A percentile compares a stretch with the other conserved stretches of the same genome.
Conservation (phyloP, 768 basidiomycete species). For the Leccinum variicolor region DNA sequence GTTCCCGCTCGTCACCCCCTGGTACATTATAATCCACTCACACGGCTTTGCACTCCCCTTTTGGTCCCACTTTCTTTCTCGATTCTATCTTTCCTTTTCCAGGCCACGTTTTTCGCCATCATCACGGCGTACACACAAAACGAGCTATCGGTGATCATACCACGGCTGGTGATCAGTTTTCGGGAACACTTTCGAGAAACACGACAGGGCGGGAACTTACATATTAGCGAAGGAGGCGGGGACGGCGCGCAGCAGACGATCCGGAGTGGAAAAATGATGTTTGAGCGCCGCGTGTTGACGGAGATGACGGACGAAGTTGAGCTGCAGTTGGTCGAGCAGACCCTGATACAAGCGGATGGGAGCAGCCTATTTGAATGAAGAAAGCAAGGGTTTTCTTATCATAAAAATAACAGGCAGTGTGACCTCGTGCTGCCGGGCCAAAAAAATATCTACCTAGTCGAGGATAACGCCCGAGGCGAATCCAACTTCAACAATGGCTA, state of each 20-base stretch:
- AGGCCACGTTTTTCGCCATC: constrained; percentile 10
- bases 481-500: background rate
- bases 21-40: background rate
- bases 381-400: too few relatives aligned
- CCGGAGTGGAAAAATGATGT: constrained; percentile 10
- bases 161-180: constrained; percentile 21
- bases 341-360: background rate
- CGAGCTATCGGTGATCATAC: constrained; percentile 15
- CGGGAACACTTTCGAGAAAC: constrained; percentile 9
- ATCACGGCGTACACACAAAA: constrained; percentile 17
- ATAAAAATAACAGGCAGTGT: too few relatives aligned
- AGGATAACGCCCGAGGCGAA: background rate
- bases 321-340: background rate
- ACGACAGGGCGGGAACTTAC: background rate
- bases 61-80: background rate
- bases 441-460: background rate
- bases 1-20: background rate
- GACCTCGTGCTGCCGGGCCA: background rate
- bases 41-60: background rate
- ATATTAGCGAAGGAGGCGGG: background rate
- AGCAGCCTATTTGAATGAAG: background rate
- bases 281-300: background rate
- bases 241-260: background rate
- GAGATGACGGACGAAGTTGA: constrained; percentile 4
- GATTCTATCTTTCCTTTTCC: background rate